These are phyloP conservation scores for Leccinum boreale DNA, from an alignment of 768 basidiomycete species.

Conservation along the genomic window DNA sequence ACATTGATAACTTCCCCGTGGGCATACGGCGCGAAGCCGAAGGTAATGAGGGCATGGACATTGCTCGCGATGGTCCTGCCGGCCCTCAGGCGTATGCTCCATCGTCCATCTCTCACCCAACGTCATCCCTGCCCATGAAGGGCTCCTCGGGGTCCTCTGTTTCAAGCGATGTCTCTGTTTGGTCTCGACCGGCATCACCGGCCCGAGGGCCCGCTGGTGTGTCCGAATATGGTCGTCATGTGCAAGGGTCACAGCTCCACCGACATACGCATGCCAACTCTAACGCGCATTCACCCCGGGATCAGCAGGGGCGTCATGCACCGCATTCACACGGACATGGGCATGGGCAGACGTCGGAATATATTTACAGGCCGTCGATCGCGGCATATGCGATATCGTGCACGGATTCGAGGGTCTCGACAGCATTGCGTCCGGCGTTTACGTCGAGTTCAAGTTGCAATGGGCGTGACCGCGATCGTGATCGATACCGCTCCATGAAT, in stretches of 20 bases:
- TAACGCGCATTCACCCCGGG: constrained; percentile 4
- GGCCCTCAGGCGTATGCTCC: background rate
- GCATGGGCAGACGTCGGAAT: constrained; percentile 18
- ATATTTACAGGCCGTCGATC: constrained; percentile 30
- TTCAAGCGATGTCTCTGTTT: constrained; percentile 22
- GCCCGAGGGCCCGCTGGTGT: constrained; percentile 10
- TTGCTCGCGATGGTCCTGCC: background rate
- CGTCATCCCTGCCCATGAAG: constrained; percentile 6
- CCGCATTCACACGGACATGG: constrained; percentile 3
- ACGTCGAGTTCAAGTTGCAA: constrained; percentile 21
- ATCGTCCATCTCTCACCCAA: constrained; percentile 3
- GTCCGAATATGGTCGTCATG: constrained; percentile 7
- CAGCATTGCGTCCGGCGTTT: constrained; percentile 32
- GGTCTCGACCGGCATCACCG: constrained; percentile 28
- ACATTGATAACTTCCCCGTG: constrained; percentile 15
- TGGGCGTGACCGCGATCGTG: constrained; percentile 19
- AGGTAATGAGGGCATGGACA: constrained; percentile 14
- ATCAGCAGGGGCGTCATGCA: constrained; percentile 17
- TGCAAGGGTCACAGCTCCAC: constrained; percentile 14
- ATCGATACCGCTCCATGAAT: constrained; percentile 11
- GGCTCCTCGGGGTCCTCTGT: constrained; percentile 21
- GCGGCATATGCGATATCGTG: constrained; percentile 32
- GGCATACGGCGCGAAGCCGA: background rate
- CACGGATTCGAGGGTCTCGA: constrained; percentile 33
- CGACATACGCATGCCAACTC: constrained; percentile 8